These are phyloP conservation scores for Apiospora koreana DNA, from an alignment of 2,329 filamentous ascomycete species.

Conservation along the genomic window DNA sequence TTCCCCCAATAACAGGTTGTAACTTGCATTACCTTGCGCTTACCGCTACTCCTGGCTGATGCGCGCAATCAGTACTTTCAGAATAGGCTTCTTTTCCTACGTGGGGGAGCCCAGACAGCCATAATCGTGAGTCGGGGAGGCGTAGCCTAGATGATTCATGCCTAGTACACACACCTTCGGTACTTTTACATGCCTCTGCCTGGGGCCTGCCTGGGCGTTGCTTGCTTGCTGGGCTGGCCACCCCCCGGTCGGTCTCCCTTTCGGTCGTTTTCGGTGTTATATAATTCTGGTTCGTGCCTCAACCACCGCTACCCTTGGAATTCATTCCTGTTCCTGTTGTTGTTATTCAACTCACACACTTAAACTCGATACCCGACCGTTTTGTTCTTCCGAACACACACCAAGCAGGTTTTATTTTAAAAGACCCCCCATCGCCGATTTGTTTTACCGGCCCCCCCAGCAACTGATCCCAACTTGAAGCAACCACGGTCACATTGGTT, in stretches of 20 bases:
- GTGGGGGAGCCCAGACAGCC: not conserved
- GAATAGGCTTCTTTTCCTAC: not conserved
- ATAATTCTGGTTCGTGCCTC: constrained; percentile 12
- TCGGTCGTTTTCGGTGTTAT: constrained; percentile 5
- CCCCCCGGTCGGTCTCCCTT: not conserved
- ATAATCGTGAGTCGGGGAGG: constrained; percentile 2
- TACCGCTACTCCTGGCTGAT: constrained; percentile 5
- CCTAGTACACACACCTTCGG: not conserved
- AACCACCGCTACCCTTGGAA: not conserved
- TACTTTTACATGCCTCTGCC: not conserved
- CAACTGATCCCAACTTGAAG: constrained; percentile 1
- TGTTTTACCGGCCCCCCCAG: not conserved
- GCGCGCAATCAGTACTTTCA: not conserved
- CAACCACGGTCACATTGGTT: not conserved
- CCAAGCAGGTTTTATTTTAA: not conserved
- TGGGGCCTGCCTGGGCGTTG: too few species aligned
- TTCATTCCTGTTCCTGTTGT: not conserved
- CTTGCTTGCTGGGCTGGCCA: not conserved
- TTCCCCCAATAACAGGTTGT: not conserved
- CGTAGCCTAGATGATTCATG: constrained; percentile 7
- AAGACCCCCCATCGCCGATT: constrained; percentile 1
- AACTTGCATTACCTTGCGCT: not conserved
- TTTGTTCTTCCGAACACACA: not conserved
- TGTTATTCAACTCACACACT: not conserved
- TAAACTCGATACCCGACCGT: not conserved